A percentile compares a stretch with the other conserved stretches of the same genome.
phyloP scores from a whole-genome alignment of 805 yeast species.

The Yamadazyma endophytica region DNA sequence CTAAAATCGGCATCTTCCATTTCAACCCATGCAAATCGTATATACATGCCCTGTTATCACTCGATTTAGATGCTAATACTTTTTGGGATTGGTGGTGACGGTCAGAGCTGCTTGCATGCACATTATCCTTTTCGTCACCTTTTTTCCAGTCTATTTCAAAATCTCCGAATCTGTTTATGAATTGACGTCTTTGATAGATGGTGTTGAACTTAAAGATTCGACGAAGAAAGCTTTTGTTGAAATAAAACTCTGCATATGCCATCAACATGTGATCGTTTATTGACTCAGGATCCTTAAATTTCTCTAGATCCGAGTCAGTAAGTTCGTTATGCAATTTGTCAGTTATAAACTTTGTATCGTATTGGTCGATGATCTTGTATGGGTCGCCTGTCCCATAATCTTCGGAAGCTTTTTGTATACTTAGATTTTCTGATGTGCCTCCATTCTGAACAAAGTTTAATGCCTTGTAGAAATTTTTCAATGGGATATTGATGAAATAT shows the following conservation, averaged over 20 bases:
- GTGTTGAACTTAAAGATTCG: constrained; percentile 38
- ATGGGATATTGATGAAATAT: constrained; percentile 40
- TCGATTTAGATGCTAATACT: constrained; percentile 7
- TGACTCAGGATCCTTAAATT: not conserved
- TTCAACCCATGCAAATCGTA: constrained; percentile 36
- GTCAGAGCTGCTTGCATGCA: constrained; percentile 8
- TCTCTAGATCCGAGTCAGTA: not conserved
- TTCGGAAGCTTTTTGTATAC: constrained; percentile 11
- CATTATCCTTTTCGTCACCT: constrained; percentile 9
- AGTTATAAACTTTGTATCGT: constrained; percentile 15
- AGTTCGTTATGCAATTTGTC: constrained; percentile 9
- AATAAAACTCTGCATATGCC: constrained; percentile 32
- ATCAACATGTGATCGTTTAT: constrained; percentile 15
- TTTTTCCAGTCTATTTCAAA: constrained; percentile 27
- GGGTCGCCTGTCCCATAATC: constrained; percentile 28
- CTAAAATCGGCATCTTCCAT: constrained; percentile 40
- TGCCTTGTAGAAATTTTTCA: constrained; percentile 45
- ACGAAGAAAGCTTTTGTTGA: constrained; percentile 24
- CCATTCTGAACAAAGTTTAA: constrained; percentile 34
- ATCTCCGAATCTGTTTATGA: constrained; percentile 38
- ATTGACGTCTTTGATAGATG: constrained; percentile 37
- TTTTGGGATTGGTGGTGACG: too few relatives aligned
- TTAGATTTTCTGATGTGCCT: constrained; percentile 14
- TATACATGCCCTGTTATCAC: constrained; percentile 16
- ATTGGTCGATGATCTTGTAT: constrained; percentile 13